Conservation (phyloP, 768 basidiomycete species). For the Agaricus sinodeliciosus region DNA sequence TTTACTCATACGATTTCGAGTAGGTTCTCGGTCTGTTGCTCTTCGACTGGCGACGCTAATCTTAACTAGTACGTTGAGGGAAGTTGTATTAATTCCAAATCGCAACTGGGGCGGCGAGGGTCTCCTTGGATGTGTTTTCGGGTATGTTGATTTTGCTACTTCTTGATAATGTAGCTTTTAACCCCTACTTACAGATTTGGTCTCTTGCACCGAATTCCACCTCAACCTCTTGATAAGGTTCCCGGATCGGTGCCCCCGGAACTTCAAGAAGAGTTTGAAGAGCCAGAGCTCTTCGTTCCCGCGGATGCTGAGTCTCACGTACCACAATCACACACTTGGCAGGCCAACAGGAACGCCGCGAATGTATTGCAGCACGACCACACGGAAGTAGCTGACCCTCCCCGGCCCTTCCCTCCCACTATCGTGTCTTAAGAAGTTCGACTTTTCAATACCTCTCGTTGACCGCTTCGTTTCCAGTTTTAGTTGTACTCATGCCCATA, state of each 20-base stretch:
- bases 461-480: neutral
- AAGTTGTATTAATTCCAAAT: conserved; percentile 93
- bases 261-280: conserved; percentile 51
- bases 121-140: conserved; percentile 91
- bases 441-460: neutral
- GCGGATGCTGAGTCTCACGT: conserved; percentile 40
- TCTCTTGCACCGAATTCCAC: conserved; percentile 88
- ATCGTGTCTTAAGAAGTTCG: neutral
- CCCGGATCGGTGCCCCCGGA: conserved; percentile 54
- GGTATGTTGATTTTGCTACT: conserved; percentile 43
- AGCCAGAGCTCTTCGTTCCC: conserved; percentile 67
- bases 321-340: conserved; percentile 3
- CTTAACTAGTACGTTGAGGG: conserved; percentile 68
- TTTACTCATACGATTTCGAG: conserved; percentile 98
- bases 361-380: neutral
- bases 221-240: conserved; percentile 53
- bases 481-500: neutral
- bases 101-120: conserved; percentile 98
- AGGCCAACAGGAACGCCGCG: neutral
- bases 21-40: conserved; percentile 31
- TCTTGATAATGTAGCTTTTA: neutral
- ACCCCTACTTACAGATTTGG: conserved; percentile 55
- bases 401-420: neutral
- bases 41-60: conserved; percentile 8
- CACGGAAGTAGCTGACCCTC: neutral